Evolutionary conservation across 371 early-diverging fungal species (phyloP).

Genomic region (Umbelopsis sp.): DNA sequence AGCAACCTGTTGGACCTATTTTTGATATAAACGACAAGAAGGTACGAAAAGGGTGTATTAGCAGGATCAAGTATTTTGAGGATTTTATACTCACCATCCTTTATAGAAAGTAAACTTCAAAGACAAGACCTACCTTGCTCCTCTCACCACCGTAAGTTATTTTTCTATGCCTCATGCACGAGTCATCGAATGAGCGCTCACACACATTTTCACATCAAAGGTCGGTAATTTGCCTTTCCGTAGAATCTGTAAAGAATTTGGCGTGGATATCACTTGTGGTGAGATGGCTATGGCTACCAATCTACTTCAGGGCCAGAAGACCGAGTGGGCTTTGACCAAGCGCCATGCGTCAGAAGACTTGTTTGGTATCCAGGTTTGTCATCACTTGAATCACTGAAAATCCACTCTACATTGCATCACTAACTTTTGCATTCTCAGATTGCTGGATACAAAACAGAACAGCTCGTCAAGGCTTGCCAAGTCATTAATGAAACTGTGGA

Average conservation of each 20-base stretch:
- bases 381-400: neutral
- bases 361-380: slow-evolving; percentile 84
- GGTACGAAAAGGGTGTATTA: slow-evolving; percentile 22
- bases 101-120: slow-evolving; percentile 73
- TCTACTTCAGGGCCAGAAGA: slow-evolving; percentile 70
- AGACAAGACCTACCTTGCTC: slow-evolving; percentile 93
- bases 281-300: slow-evolving; percentile 92
- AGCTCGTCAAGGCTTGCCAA: slow-evolving; percentile 70
- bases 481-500: slow-evolving; percentile 66
- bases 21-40: slow-evolving; percentile 40
- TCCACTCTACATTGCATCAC: neutral
- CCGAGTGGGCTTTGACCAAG: slow-evolving; percentile 88
- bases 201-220: slow-evolving; percentile 18
- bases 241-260: slow-evolving; percentile 89
- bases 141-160: slow-evolving; percentile 80
- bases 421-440: slow-evolving; percentile 31
- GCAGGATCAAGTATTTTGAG: neutral
- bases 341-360: slow-evolving; percentile 89
- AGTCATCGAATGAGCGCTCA: neutral
- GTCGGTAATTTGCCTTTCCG: slow-evolving; percentile 98
- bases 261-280: slow-evolving; percentile 96
- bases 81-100: neutral
- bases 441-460: slow-evolving; percentile 71
- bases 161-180: neutral
- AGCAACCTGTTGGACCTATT: slow-evolving; percentile 49